Evolutionary conservation across 1,139 yeast genomes (phyloP), one percentile per base, ranked within the genome.

Genomic region (Saccharomyces hybrid): DNA sequence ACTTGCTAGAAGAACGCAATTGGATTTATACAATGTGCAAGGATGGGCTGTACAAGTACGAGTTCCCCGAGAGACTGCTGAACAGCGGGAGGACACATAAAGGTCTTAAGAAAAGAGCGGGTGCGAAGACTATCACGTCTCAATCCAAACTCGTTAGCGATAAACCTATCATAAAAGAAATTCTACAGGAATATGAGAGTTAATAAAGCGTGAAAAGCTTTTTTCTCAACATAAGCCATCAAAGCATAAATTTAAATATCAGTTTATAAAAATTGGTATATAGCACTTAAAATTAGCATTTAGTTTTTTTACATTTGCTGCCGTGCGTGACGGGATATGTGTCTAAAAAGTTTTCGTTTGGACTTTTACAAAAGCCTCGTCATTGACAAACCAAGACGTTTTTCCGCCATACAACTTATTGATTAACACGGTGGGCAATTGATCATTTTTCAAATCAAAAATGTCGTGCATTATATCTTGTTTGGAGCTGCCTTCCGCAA

Each of bases 401-500:
- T 79, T 76, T 20, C 65, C 62, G 47, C 64, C 64, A 51, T 73
- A 73, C 47, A 77, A 68, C 32, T 72, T 71, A 65, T 85, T 89
- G 56, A 90, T 95, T 61, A 84, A 73, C 96, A 90, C 85, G 53
- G 89, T 79, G 20, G 98, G 98, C 62, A 90, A 77, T 25, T 72
- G 63, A 20, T 75, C 65, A 59, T 84, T 80, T 55, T 77, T 76
- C 32, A 68, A 53, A 50, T 72, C 78, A 70, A 91, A 88, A 52
- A 90, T 84, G 59, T 85, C 78, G 64, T 80, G 80, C 70, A 91
- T 75, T 48, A 86, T 77, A 0, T 82, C 77, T n/a, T 89, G 88
- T 72, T 90, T 90, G 42, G 88, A 86, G 16, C 84, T 84, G 56
- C 97, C 96, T 68, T 88, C 93, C 14, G 96, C 96, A 50, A 89